Conservation (phyloP, 495 filamentous ascomycete species). For the Clavariopsis aquatica region DNA sequence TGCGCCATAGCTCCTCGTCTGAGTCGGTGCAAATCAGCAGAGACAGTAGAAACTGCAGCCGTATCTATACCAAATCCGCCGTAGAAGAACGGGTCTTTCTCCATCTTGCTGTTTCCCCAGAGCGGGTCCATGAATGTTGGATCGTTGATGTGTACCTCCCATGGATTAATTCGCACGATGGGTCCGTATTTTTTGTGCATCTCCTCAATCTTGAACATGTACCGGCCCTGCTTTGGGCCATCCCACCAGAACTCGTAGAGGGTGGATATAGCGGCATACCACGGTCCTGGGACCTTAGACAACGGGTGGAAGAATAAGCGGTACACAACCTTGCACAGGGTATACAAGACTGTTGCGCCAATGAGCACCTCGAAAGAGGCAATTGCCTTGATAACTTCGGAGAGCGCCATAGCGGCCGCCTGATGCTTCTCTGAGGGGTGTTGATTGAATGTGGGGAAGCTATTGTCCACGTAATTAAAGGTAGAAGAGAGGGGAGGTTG, state of each 20-base stretch:
- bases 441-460: background rate
- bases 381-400: background rate
- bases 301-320: conserved; percentile 20
- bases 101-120: conserved; percentile 20
- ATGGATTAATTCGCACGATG: conserved; percentile 42
- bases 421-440: background rate
- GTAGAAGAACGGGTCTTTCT: conserved; percentile 33
- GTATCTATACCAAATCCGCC: conserved; percentile 4
- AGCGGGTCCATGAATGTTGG: conserved; percentile 34
- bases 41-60: conserved; percentile 10
- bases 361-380: background rate
- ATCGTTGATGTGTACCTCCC: conserved; percentile 42
- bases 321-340: background rate
- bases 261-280: conserved; percentile 13
- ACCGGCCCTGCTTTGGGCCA: conserved; percentile 1
- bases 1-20: conserved; percentile 34
- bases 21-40: conserved; percentile 18
- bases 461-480: background rate
- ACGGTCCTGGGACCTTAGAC: conserved; percentile 21
- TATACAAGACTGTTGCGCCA: background rate
- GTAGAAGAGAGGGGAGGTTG: background rate
- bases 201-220: conserved; percentile 15
- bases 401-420: background rate
- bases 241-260: conserved; percentile 27
- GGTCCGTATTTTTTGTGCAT: conserved; percentile 35